Base-by-base conservation (phyloP, 345 rosid species). In the Eucalyptus polyanthemos region DNA sequence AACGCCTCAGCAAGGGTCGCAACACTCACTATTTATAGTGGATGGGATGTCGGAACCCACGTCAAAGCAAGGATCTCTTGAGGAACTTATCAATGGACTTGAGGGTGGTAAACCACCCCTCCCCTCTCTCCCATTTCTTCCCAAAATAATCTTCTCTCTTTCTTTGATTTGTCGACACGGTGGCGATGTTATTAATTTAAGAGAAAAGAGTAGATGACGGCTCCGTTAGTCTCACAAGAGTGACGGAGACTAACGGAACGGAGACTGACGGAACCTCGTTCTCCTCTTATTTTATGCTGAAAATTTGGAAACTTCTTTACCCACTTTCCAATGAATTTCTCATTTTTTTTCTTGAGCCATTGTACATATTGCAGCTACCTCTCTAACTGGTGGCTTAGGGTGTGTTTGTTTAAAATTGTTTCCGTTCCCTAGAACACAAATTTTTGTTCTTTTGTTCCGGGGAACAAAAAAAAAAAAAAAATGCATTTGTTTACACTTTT, bases 381-480 rank as follows among this genome's bases (percentile, higher is more conserved):
- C 62, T 56, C 62, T 27, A 56, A 56, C 62, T 3, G 29, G 62
- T 56, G 62, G 29, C 29, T 24, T 22, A 22, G 22, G 54, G 8
- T 50, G 53, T 50, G 19, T 5, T 50, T 50, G 51, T 50, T 14
- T 50, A 50, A 50, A 50, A 50, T 50, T 50, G 17, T 50, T 50
- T 50, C 51, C 3, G 1, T 50, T 50, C 7, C 6, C 51, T 3
- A 3, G 17, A 50, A 50, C 16, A 50, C 7, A 50, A 50, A 14
- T 50, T 50, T 50, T 16, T 50, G 7, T 50, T 14, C 51, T 50
- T 50, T 50, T 50, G 16, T 50, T 50, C 53, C 53, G 1, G 1
- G 51, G 0, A 51, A 16, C 8, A 16, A 16, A 51, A 51, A 16
- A 51, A 51, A 2, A 51, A 51, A 0, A 16, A 0, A 50, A 50